Evolutionary conservation across 495 filamentous ascomycete species (phyloP), one percentile per base, ranked within the genome.

Genomic region (Lasiosphaeriaceae sp.): DNA sequence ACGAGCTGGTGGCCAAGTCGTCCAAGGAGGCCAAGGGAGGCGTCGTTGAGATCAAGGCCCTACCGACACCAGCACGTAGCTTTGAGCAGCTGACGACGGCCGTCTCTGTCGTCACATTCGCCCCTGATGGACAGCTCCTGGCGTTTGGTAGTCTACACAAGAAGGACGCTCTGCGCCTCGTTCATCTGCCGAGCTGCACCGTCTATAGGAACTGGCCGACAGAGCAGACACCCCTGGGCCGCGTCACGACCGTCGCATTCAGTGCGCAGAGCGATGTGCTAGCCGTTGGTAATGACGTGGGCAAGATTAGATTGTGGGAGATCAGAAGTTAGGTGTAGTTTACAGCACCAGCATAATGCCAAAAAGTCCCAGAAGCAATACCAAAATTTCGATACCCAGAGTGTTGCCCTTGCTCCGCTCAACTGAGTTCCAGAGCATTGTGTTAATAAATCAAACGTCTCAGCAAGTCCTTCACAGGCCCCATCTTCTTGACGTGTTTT

Each of bases 191-290:
- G 1, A 89, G 82, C 56, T 96, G 90, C 68, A 95, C 91, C 2
- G 91, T 97, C 16, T 98, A 94, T 77, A 84, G 83, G 64, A 97
- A 98, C 72, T 98, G 94, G 94, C 94, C 94, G 20, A 98, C 94
- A 41, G 81, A 82, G 39, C 83, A 86, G 69, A 98, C 94, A 53
- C 93, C 95, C 11, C 66, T 98, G 56, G 95, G 95, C 0, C 80
- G 90, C 31, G 85, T 97, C 51, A 89, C 87, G 3, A 80, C 85
- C 1, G 84, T 96, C 46, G 87, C 90, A 19, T 91, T 92, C 63
- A 83, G 80, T n/a, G 82, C 82, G 7, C 72, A 75, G 50, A 86
- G 83, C 29, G 82, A 88, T 62, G 75, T 92, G 61, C 65, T 97
- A 53, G 90, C 89, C 6, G 86, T 96, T 21, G 93, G 81, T 23